Evolutionary conservation across 495 filamentous ascomycete species (phyloP).

Genomic region (Xylona heveae): DNA sequence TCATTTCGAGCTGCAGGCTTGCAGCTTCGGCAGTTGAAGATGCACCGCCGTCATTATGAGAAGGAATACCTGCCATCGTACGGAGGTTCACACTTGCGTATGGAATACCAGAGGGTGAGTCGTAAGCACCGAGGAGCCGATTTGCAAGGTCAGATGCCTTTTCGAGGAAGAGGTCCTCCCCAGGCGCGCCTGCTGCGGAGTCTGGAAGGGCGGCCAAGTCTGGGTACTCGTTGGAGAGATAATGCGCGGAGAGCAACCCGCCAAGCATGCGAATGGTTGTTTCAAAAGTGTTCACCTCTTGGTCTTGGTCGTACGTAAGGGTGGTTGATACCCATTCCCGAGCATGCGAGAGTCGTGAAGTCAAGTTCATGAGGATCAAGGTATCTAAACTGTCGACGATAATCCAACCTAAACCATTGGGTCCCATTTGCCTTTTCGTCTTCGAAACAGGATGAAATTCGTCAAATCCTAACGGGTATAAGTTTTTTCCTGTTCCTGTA

Average conservation of each 20-base stretch:
- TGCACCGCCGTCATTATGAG: conserved; percentile 71
- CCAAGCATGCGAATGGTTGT: conserved; percentile 97
- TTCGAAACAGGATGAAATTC: conserved; percentile 69
- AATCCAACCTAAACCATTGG: conserved; percentile 82
- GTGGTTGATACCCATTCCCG: conserved; percentile 75
- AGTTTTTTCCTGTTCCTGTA: background rate
- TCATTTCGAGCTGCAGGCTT: conserved; percentile 86
- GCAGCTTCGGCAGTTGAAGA: conserved; percentile 88
- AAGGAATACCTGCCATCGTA: conserved; percentile 45
- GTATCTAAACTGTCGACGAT: conserved; percentile 94
- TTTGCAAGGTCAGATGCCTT: conserved; percentile 88
- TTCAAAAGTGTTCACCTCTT: conserved; percentile 95
- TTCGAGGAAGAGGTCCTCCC: conserved; percentile 85
- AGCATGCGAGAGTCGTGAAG: conserved; percentile 63
- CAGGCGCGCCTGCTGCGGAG: conserved; percentile 41
- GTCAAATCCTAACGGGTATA: conserved; percentile 41
- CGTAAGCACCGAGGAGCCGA: conserved; percentile 68
- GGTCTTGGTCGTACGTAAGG: conserved; percentile 70
- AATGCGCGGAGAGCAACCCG: conserved; percentile 83
- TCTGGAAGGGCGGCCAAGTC: conserved; percentile 40
- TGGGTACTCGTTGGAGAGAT: conserved; percentile 58
- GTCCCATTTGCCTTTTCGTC: conserved; percentile 60
- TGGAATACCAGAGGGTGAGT: conserved; percentile 67
- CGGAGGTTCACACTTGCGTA: conserved; percentile 80
- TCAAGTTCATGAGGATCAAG: conserved; percentile 95